Evolutionary conservation across 73 alveolate genomes (phyloP).

Genomic region (Effrenium voratum): DNA sequence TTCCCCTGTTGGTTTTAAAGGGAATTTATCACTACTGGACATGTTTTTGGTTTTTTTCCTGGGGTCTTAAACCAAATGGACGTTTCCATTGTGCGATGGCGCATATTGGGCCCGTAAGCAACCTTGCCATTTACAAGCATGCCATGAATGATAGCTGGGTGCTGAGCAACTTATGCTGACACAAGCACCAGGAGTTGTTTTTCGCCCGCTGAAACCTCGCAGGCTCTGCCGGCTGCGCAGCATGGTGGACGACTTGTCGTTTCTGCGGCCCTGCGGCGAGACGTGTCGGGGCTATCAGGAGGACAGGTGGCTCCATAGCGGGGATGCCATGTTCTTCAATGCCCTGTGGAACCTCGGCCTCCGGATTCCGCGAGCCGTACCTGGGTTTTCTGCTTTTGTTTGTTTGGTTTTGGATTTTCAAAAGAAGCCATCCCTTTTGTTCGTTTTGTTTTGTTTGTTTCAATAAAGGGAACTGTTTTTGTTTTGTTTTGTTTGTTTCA

Average conservation of each 20-base stretch:
- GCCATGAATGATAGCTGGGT: background rate
- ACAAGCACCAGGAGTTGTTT: background rate
- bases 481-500: too few species aligned
- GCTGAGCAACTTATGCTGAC: background rate
- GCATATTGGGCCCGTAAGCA: background rate
- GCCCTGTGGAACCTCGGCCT: conserved; percentile 39
- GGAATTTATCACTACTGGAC: too few species aligned
- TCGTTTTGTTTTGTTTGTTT: too few species aligned
- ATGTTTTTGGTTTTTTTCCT: background rate
- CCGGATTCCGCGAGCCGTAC: too few species aligned
- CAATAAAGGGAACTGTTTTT: too few species aligned
- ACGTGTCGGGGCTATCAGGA: conserved; percentile 40
- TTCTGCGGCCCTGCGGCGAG: background rate
- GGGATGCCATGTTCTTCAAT: conserved; percentile 64
- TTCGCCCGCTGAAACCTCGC: background rate
- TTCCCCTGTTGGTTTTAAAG: too few species aligned
- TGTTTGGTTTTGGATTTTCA: too few species aligned
- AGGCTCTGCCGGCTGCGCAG: conserved; percentile 43
- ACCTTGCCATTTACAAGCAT: background rate
- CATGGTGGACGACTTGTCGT: conserved; percentile 38
- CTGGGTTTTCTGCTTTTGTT: too few species aligned
- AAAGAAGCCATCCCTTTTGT: too few species aligned
- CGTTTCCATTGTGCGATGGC: background rate
- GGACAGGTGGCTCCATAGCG: conserved; percentile 29
- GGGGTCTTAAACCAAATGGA: background rate